Base-by-base conservation (phyloP, 768 basidiomycete species). In the Lentinula sp. region DNA sequence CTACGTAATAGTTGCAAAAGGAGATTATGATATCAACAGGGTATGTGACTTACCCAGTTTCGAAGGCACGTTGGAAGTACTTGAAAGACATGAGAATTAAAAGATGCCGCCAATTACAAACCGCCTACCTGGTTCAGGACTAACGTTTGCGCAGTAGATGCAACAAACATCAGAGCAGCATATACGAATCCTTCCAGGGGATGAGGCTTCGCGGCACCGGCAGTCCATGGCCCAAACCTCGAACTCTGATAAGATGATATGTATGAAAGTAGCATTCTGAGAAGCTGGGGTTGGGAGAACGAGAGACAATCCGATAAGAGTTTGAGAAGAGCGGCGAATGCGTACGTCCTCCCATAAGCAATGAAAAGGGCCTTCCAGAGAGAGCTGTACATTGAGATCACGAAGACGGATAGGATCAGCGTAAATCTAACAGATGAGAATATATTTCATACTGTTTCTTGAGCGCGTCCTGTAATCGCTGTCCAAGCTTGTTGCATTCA, bases 241-340 rank as follows among this genome's bases (percentile, higher is more conserved):
- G 81, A 67, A 45, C 68, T 73, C 66, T 90, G 88, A 71, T 96
- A 97, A 2, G 75, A 73, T 0, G 91, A 85, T 49, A 98, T 95
- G 69, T 91, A 98, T 8, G 82, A 74, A 55, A 98, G 78, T 4
- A 98, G 76, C 67, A 84, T 79, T 6, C 91, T 84, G 23, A 98
- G 82, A 1, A 97, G 79, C 68, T 94, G 88, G 0, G 96, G 96
- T 69, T 98, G 95, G 6, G 85, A 70, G 73, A 97, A 98, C 0
- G 86, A 84, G 18, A 98, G 76, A 31, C 76, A 74, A 69, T 98
- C 96, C 69, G 95, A 92, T 1, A 81, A 35, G n/a, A 90, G 61
- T 73, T 96, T 97, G 52, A 95, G 76, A 21, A 69, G 51, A 0
- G 78, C 81, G 0, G 89, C 91, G 34, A 78, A 64, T 2, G 77